These are phyloP conservation scores for Leishmania major DNA, from an alignment of 208 protist species.

Conservation along the genomic window DNA sequence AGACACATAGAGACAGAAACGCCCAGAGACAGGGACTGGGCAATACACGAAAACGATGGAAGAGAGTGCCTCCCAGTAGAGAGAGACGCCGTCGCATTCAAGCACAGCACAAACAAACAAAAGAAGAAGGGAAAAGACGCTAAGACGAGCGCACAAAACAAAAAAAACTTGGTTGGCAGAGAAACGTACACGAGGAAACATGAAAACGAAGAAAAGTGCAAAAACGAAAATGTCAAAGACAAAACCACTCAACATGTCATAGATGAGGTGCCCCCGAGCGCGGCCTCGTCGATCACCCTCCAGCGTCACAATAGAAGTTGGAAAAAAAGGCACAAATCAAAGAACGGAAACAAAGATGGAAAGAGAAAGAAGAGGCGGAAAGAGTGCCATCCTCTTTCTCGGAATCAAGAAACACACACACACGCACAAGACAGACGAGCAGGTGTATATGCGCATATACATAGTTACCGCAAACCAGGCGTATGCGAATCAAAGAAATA, in stretches of 20 bases:
- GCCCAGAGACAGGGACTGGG: neutral
- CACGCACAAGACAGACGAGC: neutral
- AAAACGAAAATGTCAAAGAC: neutral
- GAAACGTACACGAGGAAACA: neutral
- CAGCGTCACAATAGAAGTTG: neutral
- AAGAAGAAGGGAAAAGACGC: conserved; percentile 4
- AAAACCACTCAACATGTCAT: neutral
- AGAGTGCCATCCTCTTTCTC: neutral
- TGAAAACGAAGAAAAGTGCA: neutral
- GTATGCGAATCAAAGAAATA: neutral
- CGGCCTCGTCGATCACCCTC: neutral
- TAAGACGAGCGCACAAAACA: neutral
- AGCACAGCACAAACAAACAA: conserved; percentile 8
- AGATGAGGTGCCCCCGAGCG: neutral
- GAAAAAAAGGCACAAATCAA: neutral
- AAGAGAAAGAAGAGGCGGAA: neutral
- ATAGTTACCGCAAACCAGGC: neutral
- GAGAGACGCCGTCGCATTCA: neutral
- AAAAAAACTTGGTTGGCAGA: neutral
- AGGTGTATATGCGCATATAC: neutral
- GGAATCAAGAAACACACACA: neutral
- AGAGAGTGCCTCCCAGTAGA: neutral
- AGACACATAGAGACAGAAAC: neutral
- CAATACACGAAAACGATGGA: neutral
- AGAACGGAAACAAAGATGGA: neutral